These are phyloP conservation scores for Neophaeococcomyces mojaviensis DNA, from an alignment of 2,329 filamentous ascomycete species.

Conservation along the genomic window DNA sequence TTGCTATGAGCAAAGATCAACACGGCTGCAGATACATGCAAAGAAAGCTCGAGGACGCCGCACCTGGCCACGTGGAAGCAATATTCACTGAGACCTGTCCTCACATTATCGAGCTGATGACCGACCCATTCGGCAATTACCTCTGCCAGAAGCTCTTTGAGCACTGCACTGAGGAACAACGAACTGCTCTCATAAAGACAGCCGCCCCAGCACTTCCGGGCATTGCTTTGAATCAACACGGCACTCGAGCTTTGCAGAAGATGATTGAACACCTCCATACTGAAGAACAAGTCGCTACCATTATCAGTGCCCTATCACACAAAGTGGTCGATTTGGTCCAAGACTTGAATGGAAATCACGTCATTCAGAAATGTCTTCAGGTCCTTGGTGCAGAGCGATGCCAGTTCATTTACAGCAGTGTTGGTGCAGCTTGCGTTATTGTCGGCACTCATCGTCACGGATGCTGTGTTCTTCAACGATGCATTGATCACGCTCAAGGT, in stretches of 20 bases:
- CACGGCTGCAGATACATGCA: conserved; percentile 95
- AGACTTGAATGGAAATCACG: conserved; percentile 96
- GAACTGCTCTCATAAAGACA: conserved; percentile 84
- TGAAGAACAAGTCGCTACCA: conserved; percentile 67
- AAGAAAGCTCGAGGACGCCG: conserved; percentile 90
- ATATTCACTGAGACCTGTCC: conserved; percentile 92
- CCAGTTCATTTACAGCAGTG: conserved; percentile 94
- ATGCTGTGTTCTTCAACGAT: conserved; percentile 95
- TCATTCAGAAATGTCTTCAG: conserved; percentile 98
- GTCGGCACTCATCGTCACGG: conserved; percentile 96
- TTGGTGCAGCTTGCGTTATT: conserved; percentile 75
- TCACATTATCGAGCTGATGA: conserved; percentile 97
- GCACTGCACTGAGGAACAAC: conserved; percentile 89
- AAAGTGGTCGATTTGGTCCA: conserved; percentile 92
- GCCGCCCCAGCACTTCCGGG: conserved; percentile 79
- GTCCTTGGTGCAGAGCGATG: conserved; percentile 77
- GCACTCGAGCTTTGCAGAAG: conserved; percentile 92
- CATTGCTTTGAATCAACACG: conserved; percentile 94
- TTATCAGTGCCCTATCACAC: conserved; percentile 74
- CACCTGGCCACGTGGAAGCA: conserved; percentile 74
- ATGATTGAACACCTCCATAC: conserved; percentile 98
- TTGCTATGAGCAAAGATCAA: conserved; percentile 91
- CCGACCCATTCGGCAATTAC: conserved; percentile 98
- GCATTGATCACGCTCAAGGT: conserved; percentile 92
- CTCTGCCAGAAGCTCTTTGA: conserved; percentile 97